Base-by-base conservation (phyloP, 768 basidiomycete genomes). In the Xerocomus potaroensis region DNA sequence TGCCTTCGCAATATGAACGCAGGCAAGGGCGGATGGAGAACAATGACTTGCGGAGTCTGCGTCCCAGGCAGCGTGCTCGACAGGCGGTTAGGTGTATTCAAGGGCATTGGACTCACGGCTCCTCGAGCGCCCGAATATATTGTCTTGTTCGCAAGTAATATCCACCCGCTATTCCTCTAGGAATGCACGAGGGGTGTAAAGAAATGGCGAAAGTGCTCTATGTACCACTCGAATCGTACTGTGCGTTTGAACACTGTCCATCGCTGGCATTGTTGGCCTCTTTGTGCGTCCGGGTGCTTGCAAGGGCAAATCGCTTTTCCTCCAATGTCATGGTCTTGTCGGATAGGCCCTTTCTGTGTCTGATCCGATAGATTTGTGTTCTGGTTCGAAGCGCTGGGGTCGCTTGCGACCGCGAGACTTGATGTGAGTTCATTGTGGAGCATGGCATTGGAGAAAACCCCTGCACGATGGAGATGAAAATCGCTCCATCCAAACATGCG, bases 401-500 rank as follows among this genome's bases (percentile, higher is more conserved):
- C 49, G 46, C 23, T 46, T 60, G 38, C 53, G 57, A 27, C 58
- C 53, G 14, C 56, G 53, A 29, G 52, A 55, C 41, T 57, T 57
- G 56, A 63, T 62, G 53, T 56, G 8, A 41, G 37, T 8, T 41
- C 31, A 3, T 58, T 49, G 39, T 57, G 53, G 33, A 59, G 48
- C 36, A 58, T 56, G 34, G 57, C 54, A 23, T 65, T 45, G 19
- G 50, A 35, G 19, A 49, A 57, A 4, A 60, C 58, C 26, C 58
- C 53, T 19, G 61, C 53, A 4, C 34, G 48, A 42, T 64, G 64
- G 21, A 50, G 36, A 43, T 63, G 65, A 14, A 47, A 43, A 19
- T 61, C 39, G 30, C 48, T 52, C 64, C 64, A 66, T 40, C 66
- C 66, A 44, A 68, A 68, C 51, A 61, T 54, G 52, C 59, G 62